Percentiles rank a stretch among this genome's conserved stretches.
Conservation (phyloP, 1,139 yeast genomes). For the Suhomyces anneliseae region DNA sequence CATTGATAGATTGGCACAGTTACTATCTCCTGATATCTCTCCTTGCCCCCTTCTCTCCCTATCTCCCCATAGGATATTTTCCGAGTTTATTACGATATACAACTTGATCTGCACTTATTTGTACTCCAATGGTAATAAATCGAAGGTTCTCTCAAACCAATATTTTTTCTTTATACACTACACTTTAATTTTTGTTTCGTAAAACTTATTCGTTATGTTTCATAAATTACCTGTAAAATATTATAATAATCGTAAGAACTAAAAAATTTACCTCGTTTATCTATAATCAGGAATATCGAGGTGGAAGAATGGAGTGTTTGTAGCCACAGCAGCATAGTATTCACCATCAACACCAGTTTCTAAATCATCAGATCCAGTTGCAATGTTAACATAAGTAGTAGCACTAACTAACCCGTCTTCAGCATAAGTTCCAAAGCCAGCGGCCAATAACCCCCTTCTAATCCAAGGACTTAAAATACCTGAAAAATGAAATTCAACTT, state of each 20-base stretch:
- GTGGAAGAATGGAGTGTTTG: constrained; percentile 84
- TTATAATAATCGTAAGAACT: not conserved
- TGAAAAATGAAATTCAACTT: constrained; percentile 86
- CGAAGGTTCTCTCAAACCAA: no score
- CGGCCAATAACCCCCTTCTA: constrained; percentile 69
- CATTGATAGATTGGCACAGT: no score
- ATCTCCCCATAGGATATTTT: no score
- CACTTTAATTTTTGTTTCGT: no score
- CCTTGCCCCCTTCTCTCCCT: no score
- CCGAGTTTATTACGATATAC: no score
- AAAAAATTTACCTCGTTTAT: constrained; percentile 5
- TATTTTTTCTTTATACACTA: no score
- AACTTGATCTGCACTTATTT: no score
- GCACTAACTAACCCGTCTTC: constrained; percentile 45
- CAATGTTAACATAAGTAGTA: constrained; percentile 42
- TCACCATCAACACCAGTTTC: constrained; percentile 33
- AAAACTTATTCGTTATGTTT: no score
- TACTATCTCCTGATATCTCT: no score
- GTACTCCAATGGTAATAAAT: no score
- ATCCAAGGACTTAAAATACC: constrained; percentile 88
- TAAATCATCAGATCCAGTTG: constrained; percentile 30
- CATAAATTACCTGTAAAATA: not conserved
- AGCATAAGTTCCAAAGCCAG: constrained; percentile 73
- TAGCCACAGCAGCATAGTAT: constrained; percentile 61
- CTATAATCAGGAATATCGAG: constrained; percentile 76